A percentile compares a stretch with the other conserved stretches of the same genome.
Conservation (phyloP, 2,329 filamentous ascomycete genomes). For the Exophiala sideris region DNA sequence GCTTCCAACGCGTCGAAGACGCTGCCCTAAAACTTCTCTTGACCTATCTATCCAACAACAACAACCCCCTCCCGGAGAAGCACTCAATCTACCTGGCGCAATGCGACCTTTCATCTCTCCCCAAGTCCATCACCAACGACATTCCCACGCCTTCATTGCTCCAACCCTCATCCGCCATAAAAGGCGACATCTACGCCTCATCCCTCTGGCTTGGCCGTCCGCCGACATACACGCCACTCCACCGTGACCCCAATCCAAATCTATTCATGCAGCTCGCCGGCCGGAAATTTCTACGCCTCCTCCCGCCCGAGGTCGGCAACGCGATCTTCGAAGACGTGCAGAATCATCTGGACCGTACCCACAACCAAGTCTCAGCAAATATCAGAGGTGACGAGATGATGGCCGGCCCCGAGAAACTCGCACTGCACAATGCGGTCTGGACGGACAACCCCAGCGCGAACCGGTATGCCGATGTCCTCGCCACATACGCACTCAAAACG, state of each 20-base stretch:
- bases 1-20: slow-evolving; percentile 45
- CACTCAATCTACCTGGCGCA: slow-evolving; percentile 75
- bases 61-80: too few relatives aligned
- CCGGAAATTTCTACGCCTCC: slow-evolving; percentile 68
- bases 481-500: slow-evolving; percentile 47
- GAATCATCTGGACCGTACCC: slow-evolving; percentile 27
- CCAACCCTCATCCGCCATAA: slow-evolving; percentile 56
- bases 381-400: slow-evolving; percentile 89
- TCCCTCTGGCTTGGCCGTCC: slow-evolving; percentile 86
- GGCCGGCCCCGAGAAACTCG: slow-evolving; percentile 67
- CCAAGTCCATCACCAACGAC: slow-evolving; percentile 59
- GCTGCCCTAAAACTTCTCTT: slow-evolving; percentile 61
- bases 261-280: slow-evolving; percentile 80
- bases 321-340: slow-evolving; percentile 59
- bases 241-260: slow-evolving; percentile 92
- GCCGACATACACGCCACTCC: slow-evolving; percentile 84
- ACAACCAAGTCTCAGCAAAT: slow-evolving; percentile 27
- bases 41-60: too few relatives aligned
- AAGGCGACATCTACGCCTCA: slow-evolving; percentile 79
- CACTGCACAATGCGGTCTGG: slow-evolving; percentile 72
- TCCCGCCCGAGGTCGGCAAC: slow-evolving; percentile 62
- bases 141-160: slow-evolving; percentile 57
- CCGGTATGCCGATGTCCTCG: slow-evolving; percentile 27
- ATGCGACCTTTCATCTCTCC: slow-evolving; percentile 67
- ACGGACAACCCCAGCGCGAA: slow-evolving; percentile 22